phyloP scores from a whole-genome alignment of 371 early-diverging fungal genomes.

The Zopfochytrium polystomum region DNA sequence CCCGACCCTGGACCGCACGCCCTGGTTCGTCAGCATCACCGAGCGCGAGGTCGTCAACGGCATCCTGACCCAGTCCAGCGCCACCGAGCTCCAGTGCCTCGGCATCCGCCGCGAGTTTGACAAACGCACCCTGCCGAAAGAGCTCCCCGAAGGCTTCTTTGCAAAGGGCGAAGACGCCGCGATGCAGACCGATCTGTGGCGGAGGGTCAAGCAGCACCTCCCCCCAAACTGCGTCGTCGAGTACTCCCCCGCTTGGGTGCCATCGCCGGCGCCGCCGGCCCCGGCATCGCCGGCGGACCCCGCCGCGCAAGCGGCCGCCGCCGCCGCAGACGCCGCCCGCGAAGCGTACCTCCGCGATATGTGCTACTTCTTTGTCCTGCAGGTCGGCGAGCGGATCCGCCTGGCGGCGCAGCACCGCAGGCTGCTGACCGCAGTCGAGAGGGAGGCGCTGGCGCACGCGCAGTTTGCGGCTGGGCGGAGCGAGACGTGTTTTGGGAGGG shows the following conservation, averaged over 20 bases:
- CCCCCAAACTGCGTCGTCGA: not conserved
- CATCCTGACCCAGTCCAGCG: not conserved
- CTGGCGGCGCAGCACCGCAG: not conserved
- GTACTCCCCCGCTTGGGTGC: not conserved
- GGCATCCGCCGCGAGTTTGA: not conserved
- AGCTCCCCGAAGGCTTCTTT: not conserved
- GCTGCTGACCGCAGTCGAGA: not conserved
- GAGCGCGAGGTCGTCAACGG: not conserved
- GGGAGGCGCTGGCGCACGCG: not conserved
- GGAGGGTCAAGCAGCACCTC: not conserved
- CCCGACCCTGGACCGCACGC: not conserved
- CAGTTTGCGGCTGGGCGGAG: not conserved
- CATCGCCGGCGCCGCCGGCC: not conserved
- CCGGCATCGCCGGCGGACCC: not conserved
- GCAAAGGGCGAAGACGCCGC: not conserved
- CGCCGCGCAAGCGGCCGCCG: no score
- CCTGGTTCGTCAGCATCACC: not conserved
- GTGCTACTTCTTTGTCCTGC: not conserved
- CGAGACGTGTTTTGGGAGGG: not conserved
- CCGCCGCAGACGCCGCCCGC: not conserved
- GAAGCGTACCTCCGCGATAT: not conserved
- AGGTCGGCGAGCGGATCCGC: not conserved
- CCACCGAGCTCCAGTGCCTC: not conserved
- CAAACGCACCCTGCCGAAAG: not conserved
- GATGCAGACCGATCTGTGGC: not conserved